These are phyloP conservation scores for Fragaria ananassa DNA, from an alignment of 306 rosid genomes.

Conservation along the genomic window DNA sequence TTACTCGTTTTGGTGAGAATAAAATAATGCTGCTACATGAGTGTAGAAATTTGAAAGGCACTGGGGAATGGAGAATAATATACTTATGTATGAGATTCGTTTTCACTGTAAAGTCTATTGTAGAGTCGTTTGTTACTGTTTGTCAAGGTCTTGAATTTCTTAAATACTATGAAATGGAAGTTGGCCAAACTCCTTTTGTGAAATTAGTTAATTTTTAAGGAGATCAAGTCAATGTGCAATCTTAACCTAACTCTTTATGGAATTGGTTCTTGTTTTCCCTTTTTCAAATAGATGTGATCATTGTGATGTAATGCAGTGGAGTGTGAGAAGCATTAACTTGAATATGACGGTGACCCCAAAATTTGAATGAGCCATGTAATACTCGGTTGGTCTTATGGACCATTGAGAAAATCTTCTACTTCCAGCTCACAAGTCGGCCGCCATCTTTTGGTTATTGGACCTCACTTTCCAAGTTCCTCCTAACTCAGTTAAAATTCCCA, in stretches of 20 bases:
- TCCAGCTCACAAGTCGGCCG: neutral
- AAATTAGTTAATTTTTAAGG: neutral
- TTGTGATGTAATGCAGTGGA: neutral
- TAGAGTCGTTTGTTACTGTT: neutral
- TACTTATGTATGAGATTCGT: neutral
- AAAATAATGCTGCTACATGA: neutral
- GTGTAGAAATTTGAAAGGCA: neutral
- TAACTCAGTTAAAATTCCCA: neutral
- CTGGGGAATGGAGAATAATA: neutral
- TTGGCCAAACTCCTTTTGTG: neutral
- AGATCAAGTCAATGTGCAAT: neutral
- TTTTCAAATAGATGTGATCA: neutral
- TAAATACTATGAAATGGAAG: neutral
- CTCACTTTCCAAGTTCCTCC: neutral
- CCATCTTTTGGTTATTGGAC: neutral
- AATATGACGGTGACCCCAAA: neutral
- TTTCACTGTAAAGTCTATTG: neutral
- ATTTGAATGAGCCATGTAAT: neutral
- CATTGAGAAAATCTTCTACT: neutral
- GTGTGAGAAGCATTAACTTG: neutral
- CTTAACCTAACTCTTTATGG: neutral
- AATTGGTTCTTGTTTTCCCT: neutral
- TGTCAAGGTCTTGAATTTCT: slow-evolving; percentile 5
- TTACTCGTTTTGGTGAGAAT: slow-evolving; percentile 1
- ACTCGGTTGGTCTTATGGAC: neutral